Evolutionary conservation across 2,329 filamentous ascomycete species (phyloP).

Genomic region (Emericellopsis atlantica): DNA sequence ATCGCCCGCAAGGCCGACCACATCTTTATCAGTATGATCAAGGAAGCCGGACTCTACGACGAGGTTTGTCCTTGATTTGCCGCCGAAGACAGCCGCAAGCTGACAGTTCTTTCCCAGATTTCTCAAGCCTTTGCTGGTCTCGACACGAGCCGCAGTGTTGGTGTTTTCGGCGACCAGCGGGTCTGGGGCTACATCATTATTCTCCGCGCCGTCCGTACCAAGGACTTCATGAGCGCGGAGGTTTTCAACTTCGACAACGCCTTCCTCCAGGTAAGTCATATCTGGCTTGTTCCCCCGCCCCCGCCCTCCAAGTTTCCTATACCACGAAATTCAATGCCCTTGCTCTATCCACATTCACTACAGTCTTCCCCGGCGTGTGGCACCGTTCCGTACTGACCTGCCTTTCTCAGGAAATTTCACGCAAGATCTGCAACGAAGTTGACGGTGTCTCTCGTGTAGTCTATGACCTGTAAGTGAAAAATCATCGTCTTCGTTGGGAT

Average conservation of each 20-base stretch:
- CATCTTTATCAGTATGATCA: constrained; percentile 70
- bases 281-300: constrained; percentile 26
- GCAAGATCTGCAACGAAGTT: constrained; percentile 27
- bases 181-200: constrained; percentile 24
- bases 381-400: constrained; percentile 7
- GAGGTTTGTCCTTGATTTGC: constrained; percentile 4
- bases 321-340: neutral
- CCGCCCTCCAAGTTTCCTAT: too few relatives aligned
- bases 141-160: constrained; percentile 27
- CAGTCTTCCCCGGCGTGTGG: too few relatives aligned
- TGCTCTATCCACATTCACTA: constrained; percentile 33
- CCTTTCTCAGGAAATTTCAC: constrained; percentile 40
- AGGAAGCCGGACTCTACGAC: constrained; percentile 58
- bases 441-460: constrained; percentile 58
- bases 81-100: neutral
- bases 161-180: constrained; percentile 50
- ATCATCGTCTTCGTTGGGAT: neutral
- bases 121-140: constrained; percentile 34
- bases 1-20: constrained; percentile 68
- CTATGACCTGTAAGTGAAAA: constrained; percentile 43
- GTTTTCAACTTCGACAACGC: constrained; percentile 52
- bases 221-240: constrained; percentile 57
- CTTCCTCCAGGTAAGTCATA: constrained; percentile 53
- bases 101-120: constrained; percentile 14
- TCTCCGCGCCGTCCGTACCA: constrained; percentile 30